Evolutionary conservation across 2,329 filamentous ascomycete genomes (phyloP), one percentile per base, ranked within the genome.

Genomic region (Proliferodiscus dingleyae): DNA sequence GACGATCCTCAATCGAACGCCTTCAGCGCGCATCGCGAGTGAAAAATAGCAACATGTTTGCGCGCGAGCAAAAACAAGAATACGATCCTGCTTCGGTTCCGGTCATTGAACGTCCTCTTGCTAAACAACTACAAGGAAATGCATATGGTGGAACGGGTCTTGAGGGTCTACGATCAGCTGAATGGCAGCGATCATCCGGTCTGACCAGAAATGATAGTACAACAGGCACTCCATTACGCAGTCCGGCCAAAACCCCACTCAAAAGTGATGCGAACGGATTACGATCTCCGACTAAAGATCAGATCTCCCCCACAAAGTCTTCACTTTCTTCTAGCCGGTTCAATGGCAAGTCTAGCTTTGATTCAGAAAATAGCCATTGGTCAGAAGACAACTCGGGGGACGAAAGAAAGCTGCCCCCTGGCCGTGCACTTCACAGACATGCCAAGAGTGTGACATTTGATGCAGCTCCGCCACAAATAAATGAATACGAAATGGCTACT

Each of bases 371-470:
- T 41, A 78, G 78, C 21, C 77, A 81, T 18, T 87, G 83, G 78
- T 81, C 83, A 15, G 79, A 81, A 50, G 75, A 79, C 4, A 82
- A 87, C 33, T 76, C 78, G 15, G 70, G 75, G 32, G 72, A 77
- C 29, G 78, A 83, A 33, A 71, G 71, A 34, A 69, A 81, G 41
- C 70, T 84, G 13, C 78, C 81, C 28, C 78, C 78, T 5, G 83
- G 85, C 43, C 81, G 80, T 54, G 77, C 75, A 10, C 74, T 89
- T 33, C 85, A 89, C 63, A 85, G 89, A 43, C 87, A 95, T 67
- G 83, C 89, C 38, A 98, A 98, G 74, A 96, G 90, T 60, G 93
- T 98, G 47, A 98, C 91, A 1, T 98, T 98, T 64, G 89, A 97
- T 68, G 86, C 85, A 29, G 89, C 88, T 2, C 91, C 91, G 18